Base-by-base conservation (phyloP, 768 basidiomycete genomes). In the Phanerochaete sordida region DNA sequence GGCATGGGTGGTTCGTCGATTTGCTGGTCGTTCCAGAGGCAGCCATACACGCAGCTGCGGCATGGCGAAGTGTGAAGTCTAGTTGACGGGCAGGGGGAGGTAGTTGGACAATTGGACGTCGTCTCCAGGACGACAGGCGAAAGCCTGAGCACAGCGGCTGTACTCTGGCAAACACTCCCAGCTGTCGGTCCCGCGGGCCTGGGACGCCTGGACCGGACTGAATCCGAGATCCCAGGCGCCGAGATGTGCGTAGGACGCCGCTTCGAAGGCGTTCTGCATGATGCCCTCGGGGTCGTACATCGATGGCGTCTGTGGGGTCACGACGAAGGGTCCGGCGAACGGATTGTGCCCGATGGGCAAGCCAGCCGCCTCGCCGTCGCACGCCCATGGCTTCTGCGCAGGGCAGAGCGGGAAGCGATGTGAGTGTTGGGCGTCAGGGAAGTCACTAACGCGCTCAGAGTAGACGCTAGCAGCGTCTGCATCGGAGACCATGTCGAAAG, bases 381-480 rank as follows among this genome's bases (percentile, higher is more conserved):
- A 68, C 15, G 67, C 68, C 71, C 71, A 72, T 31, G 66, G 66
- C 16, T 67, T 66, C 35, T 69, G 64, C 19, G 71, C 68, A 24
- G 71, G 70, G 57, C 70, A 72, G 2, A 66, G 62, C 11, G 68
- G 66, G 43, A 46, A 37, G 30, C 24, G 28, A 24, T 61, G 63
- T 31, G 48, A 49, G 48, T 52, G 27, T 21, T 26, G 23, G 50
- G 45, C 33, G 52, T 35, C 39, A 30, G 59, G 21, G 35, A 24
- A 30, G 35, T 52, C 30, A 16, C 35, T 46, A 49, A 23, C 55
- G 49, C 33, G 51, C 16, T 31, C 45, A 28, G 27, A 43, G 21
- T 48, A 31, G 26, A 47, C 45, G 43, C 27, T 48, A n/a, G 48
- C 55, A 21, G 54, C 31, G 31, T 59, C 59, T 9, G 30, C 33